phyloP scores from a whole-genome alignment of 2,329 filamentous ascomycete genomes.

The Botrytis hyacinthi region DNA sequence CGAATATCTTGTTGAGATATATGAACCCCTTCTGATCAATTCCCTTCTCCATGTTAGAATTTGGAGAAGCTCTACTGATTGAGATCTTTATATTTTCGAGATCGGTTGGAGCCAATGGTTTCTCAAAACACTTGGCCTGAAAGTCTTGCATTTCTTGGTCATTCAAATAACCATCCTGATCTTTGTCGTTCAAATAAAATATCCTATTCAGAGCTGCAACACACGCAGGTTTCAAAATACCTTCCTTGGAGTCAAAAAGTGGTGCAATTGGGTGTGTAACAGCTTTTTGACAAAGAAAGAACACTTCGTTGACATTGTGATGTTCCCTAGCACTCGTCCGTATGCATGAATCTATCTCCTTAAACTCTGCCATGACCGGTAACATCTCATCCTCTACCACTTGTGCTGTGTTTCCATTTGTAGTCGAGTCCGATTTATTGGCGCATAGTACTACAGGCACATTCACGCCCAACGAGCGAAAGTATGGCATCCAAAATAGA shows the following conservation, averaged over 20 bases:
- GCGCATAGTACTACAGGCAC: slow-evolving; percentile 95
- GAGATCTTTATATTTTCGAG: slow-evolving; percentile 88
- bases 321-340: slow-evolving; percentile 89
- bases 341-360: slow-evolving; percentile 98
- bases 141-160: slow-evolving; percentile 90
- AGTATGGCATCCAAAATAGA: slow-evolving; percentile 98
- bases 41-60: slow-evolving; percentile 63
- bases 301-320: slow-evolving; percentile 91
- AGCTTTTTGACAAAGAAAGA: slow-evolving; percentile 97
- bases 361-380: slow-evolving; percentile 96
- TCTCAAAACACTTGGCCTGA: slow-evolving; percentile 88
- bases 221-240: slow-evolving; percentile 80
- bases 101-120: slow-evolving; percentile 76
- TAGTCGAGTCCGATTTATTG: slow-evolving; percentile 90
- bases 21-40: slow-evolving; percentile 83
- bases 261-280: slow-evolving; percentile 96
- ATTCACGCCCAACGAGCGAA: slow-evolving; percentile 96
- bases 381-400: slow-evolving; percentile 97
- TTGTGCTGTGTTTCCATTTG: slow-evolving; percentile 72
- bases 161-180: slow-evolving; percentile 89
- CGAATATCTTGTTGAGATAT: slow-evolving; percentile 91
- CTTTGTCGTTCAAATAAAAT: slow-evolving; percentile 94
- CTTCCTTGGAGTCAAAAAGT: slow-evolving; percentile 94
- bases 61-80: slow-evolving; percentile 67
- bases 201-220: slow-evolving; percentile 83